Evolutionary conservation across 768 basidiomycete species (phyloP).

Genomic region (Boletus huronensis): DNA sequence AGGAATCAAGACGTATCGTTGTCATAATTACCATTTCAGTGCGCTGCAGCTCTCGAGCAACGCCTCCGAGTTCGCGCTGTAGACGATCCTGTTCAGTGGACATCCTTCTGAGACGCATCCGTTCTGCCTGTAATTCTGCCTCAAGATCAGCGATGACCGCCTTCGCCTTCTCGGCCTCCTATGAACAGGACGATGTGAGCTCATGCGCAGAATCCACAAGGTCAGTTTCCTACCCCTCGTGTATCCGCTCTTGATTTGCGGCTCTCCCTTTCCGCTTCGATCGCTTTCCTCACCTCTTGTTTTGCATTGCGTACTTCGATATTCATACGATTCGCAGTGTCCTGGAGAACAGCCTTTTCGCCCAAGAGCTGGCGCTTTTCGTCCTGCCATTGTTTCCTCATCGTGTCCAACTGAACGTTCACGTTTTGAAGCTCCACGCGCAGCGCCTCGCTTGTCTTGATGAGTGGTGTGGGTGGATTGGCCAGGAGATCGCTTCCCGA

Average conservation of each 20-base stretch:
- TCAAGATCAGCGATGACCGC: conserved; percentile 67
- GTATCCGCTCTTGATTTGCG: conserved; percentile 48
- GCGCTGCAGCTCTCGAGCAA: conserved; percentile 61
- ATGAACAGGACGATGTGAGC: background rate
- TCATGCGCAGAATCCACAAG: background rate
- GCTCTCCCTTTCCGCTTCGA: conserved; percentile 49
- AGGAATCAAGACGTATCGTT: background rate
- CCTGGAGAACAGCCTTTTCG: conserved; percentile 71
- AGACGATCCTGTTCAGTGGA: conserved; percentile 59
- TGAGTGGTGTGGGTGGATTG: conserved; percentile 67
- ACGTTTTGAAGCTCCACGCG: conserved; percentile 56
- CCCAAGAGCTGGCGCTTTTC: conserved; percentile 60
- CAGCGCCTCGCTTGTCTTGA: conserved; percentile 62
- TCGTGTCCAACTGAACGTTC: conserved; percentile 56
- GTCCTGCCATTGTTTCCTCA: conserved; percentile 69
- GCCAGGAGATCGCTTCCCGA: conserved; percentile 44
- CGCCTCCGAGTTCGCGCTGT: conserved; percentile 61
- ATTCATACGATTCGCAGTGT: conserved; percentile 65
- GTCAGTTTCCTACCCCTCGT: conserved; percentile 45
- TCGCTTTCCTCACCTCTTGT: conserved; percentile 52
- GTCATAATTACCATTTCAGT: conserved; percentile 57
- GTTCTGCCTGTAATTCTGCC: conserved; percentile 64
- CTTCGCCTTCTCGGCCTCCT: conserved; percentile 75
- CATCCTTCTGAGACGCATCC: conserved; percentile 59
- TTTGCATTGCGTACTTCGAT: conserved; percentile 55